These are phyloP conservation scores for Tylopilus vinaceipallidus DNA, from an alignment of 768 basidiomycete species.

Conservation along the genomic window DNA sequence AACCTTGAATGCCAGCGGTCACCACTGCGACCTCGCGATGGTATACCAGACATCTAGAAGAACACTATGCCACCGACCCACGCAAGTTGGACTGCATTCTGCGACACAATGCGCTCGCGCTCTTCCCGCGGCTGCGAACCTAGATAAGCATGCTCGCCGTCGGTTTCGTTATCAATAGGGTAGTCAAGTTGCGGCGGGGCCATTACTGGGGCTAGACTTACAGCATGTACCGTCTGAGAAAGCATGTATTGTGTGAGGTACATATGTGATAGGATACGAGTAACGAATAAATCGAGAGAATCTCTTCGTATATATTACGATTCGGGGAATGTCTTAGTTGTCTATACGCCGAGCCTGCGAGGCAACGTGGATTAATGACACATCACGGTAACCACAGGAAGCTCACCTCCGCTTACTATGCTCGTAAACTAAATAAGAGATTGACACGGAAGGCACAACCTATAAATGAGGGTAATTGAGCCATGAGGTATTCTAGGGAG, in stretches of 20 bases:
- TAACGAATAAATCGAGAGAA: conserved; percentile 22
- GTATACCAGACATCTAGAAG: conserved; percentile 56
- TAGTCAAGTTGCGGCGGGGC: neutral
- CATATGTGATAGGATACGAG: conserved; percentile 26
- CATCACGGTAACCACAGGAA: neutral
- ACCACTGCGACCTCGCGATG: conserved; percentile 53
- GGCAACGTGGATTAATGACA: conserved; percentile 3
- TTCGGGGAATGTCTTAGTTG: conserved; percentile 7
- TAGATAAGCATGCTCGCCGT: neutral
- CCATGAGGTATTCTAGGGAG: neutral
- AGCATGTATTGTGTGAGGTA: conserved; percentile 27
- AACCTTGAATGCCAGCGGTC: conserved; percentile 44
- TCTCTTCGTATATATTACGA: conserved; percentile 26
- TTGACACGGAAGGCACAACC: conserved; percentile 96
- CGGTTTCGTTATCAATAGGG: neutral
- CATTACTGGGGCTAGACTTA: neutral
- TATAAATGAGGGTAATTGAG: conserved; percentile 28
- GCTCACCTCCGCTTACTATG: conserved; percentile 72
- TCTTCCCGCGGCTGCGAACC: conserved; percentile 45
- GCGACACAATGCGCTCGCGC: conserved; percentile 47
- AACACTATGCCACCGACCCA: conserved; percentile 43
- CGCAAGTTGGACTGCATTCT: conserved; percentile 43
- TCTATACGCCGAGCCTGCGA: conserved; percentile 61
- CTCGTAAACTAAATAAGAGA: conserved; percentile 94
- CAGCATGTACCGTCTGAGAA: conserved; percentile 9